These are phyloP conservation scores for Dendrocalamus latiflorus DNA, from an alignment of 202 grass and related monocot genomes.

Conservation along the genomic window DNA sequence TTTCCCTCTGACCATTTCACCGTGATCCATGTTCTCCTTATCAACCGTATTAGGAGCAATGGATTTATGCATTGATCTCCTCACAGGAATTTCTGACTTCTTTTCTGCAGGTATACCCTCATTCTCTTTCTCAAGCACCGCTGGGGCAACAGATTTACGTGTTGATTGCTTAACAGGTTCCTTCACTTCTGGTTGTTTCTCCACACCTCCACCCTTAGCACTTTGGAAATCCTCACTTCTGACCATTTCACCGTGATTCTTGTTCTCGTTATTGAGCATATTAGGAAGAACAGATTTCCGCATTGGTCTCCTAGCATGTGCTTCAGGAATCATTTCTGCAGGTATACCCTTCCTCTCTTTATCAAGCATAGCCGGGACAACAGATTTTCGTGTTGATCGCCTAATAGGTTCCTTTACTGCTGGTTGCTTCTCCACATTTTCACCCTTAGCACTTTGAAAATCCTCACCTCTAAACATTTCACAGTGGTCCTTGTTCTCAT, in stretches of 20 bases:
- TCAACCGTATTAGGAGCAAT: neutral
- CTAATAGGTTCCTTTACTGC: neutral
- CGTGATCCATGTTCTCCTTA: neutral
- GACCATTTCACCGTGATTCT: neutral
- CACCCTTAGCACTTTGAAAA: neutral
- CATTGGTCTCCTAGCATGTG: neutral
- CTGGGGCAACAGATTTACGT: constrained; percentile 7
- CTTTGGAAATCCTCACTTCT: neutral
- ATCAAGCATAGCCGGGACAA: neutral
- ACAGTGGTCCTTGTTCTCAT: neutral
- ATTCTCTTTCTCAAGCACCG: neutral
- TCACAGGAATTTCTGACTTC: neutral
- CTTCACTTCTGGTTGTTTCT: constrained; percentile 14
- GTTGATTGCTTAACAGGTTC: constrained; percentile 3
- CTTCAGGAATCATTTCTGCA: neutral
- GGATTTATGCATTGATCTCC: constrained; percentile 8
- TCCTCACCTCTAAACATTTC: neutral
- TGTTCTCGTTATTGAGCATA: neutral
- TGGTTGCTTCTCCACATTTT: neutral
- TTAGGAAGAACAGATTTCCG: constrained; percentile 15
- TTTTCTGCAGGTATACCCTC: neutral
- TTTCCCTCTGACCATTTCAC: neutral
- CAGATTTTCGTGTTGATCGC: constrained; percentile 16
- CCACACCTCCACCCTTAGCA: neutral
- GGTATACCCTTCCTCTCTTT: neutral